These are phyloP conservation scores for Withania somnifera DNA, from an alignment of 305 asterid genomes.

Conservation along the genomic window DNA sequence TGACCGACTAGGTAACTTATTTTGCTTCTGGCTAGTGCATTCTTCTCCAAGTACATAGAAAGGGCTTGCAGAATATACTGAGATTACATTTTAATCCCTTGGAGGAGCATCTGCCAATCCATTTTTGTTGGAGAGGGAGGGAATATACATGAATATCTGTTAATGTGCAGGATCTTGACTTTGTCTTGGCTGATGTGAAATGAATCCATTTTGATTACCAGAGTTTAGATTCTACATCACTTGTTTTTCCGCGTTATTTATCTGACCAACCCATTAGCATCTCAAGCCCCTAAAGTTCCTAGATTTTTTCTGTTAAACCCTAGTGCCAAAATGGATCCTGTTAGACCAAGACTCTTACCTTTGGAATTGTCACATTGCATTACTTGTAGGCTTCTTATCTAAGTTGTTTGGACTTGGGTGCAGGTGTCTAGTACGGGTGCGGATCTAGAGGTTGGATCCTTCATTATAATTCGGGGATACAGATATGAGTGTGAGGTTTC, in stretches of 20 bases:
- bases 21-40: not conserved
- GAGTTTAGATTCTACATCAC: not conserved
- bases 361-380: not conserved
- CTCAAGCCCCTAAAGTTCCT: not conserved
- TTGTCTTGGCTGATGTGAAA: not conserved
- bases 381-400: not conserved
- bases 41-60: not conserved
- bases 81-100: not conserved
- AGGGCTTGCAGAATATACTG: conserved; percentile 5
- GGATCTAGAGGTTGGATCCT: too few species aligned
- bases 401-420: too few species aligned
- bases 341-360: not conserved
- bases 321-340: not conserved
- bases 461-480: too few species aligned
- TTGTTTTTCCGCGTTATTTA: not conserved
- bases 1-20: conserved; percentile 66
- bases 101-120: not conserved
- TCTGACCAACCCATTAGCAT: not conserved
- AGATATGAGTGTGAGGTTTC: too few species aligned
- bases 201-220: not conserved
- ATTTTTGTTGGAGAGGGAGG: not conserved
- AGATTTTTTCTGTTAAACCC: not conserved
- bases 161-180: not conserved
- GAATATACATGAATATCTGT: not conserved
- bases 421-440: too few species aligned